phyloP scores from a whole-genome alignment of 345 rosid species.

The Citrus mangshanensis region DNA sequence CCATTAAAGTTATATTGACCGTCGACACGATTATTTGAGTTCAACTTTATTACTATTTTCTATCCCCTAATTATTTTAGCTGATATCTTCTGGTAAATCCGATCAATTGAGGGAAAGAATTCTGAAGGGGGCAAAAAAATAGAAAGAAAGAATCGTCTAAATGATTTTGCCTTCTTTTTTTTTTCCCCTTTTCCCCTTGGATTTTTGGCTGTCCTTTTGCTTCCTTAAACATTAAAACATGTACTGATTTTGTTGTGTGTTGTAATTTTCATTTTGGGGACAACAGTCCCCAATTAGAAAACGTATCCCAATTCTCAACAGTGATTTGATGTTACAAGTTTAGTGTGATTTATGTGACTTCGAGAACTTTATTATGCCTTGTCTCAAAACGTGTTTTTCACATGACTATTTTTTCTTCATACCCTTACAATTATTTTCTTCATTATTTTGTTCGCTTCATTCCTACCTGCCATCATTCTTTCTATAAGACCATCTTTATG shows the following conservation, averaged over 20 bases:
- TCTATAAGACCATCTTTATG: too few species aligned
- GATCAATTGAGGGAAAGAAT: background rate
- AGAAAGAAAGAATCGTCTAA: background rate
- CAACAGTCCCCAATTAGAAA: background rate
- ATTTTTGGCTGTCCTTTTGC: background rate
- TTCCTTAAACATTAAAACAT: conserved; percentile 9
- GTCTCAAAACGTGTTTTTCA: background rate
- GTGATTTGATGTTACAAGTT: conserved; percentile 26
- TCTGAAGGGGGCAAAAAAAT: background rate
- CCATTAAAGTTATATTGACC: background rate
- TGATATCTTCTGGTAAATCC: background rate
- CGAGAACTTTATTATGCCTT: background rate
- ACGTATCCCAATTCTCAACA: background rate
- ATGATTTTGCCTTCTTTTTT: background rate
- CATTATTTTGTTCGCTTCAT: background rate
- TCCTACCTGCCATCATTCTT: too few species aligned
- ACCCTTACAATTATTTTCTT: background rate
- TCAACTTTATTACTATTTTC: background rate
- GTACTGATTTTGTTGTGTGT: background rate
- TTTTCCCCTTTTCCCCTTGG: too few species aligned
- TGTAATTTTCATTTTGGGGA: background rate
- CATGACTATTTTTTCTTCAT: too few species aligned
- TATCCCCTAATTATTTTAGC: background rate
- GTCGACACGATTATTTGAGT: background rate
- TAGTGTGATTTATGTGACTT: conserved; percentile 23